These are phyloP conservation scores for Mycena kentingensis DNA, from an alignment of 768 basidiomycete species.

Conservation along the genomic window DNA sequence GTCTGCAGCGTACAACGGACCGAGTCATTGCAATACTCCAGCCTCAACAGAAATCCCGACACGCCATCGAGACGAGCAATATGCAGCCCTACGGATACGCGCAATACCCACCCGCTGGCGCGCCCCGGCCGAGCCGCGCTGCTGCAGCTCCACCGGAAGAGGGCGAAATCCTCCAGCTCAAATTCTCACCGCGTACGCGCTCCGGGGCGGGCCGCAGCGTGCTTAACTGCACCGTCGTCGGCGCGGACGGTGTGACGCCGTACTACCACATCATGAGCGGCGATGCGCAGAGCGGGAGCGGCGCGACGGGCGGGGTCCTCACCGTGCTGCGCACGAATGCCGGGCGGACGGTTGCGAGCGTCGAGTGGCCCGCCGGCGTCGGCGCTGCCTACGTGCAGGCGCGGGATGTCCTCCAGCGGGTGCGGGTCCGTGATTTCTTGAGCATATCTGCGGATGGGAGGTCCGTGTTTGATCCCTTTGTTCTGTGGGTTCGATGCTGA, in stretches of 20 bases:
- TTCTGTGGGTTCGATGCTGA: not conserved
- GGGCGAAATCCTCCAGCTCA: not conserved
- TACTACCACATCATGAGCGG: conserved; percentile 16
- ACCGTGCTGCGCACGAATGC: conserved; percentile 14
- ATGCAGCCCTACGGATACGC: no score
- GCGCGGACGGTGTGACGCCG: conserved; percentile 9
- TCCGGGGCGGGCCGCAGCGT: not conserved
- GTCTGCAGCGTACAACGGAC: no score
- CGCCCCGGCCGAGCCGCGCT: no score
- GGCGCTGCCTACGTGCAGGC: conserved; percentile 12
- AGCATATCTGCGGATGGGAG: conserved; percentile 6
- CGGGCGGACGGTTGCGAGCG: conserved; percentile 7
- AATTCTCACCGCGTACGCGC: not conserved
- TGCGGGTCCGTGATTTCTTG: conserved; percentile 9
- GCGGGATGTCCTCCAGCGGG: not conserved
- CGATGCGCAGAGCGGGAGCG: not conserved
- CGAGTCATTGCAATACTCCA: no score
- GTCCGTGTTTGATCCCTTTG: no score
- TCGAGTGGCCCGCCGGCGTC: conserved; percentile 8
- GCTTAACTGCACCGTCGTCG: conserved; percentile 14
- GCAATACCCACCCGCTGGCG: no score
- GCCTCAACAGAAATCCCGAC: no score
- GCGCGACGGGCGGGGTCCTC: no score
- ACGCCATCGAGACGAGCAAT: no score
- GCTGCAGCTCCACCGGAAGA: not conserved